Conservation (phyloP, 176 grass and related monocot genomes). For the Carex kokanica region DNA sequence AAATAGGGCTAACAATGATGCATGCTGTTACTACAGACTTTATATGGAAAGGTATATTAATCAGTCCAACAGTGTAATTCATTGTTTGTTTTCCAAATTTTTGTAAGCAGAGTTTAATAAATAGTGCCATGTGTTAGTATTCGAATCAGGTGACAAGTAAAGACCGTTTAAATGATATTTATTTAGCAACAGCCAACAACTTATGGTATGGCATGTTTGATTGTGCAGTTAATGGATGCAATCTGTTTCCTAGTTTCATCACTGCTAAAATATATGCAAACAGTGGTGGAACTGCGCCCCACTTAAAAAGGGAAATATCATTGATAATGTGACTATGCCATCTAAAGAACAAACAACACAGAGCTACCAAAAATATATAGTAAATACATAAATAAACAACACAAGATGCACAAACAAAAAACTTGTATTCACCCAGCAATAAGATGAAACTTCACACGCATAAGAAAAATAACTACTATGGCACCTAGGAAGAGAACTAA, state of each 20-base stretch:
- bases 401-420: not conserved
- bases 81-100: constrained; percentile 3
- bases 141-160: not conserved
- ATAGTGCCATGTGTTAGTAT: not conserved
- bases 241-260: too few relatives aligned
- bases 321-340: not conserved
- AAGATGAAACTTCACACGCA: not conserved
- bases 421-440: not conserved
- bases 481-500: not conserved
- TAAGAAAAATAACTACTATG: not conserved
- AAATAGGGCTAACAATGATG: not conserved
- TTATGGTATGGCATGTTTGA: not conserved
- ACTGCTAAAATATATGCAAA: not conserved
- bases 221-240: not conserved
- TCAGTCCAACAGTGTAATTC: not conserved
- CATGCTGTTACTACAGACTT: not conserved
- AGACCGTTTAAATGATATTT: not conserved
- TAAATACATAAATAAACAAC: not conserved
- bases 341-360: not conserved
- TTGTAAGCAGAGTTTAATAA: not conserved
- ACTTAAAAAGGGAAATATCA: not conserved
- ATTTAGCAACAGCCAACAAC: not conserved
- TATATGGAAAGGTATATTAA: not conserved
- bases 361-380: not conserved
- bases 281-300: not conserved